Percentiles rank a stretch among this genome's conserved stretches.
These are phyloP conservation scores for Rhodotorula sp. DNA, from an alignment of 1,284 basidiomycete genomes.

Conservation along the genomic window DNA sequence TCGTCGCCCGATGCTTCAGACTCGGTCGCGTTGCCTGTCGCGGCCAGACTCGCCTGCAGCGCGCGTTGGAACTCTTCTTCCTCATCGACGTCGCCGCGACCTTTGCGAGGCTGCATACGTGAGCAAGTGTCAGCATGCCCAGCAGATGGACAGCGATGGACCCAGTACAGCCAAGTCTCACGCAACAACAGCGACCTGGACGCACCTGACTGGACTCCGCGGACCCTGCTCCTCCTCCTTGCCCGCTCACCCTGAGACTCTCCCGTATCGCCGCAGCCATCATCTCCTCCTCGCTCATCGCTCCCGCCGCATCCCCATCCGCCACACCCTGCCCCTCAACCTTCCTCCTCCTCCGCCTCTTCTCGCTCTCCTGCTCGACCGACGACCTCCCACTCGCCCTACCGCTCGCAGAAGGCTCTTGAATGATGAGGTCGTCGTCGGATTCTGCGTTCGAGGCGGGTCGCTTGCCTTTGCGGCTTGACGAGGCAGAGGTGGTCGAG, in stretches of 20 bases:
- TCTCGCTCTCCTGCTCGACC: slow-evolving; percentile 46
- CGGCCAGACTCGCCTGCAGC: slow-evolving; percentile 71
- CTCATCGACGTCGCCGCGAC: slow-evolving; percentile 54
- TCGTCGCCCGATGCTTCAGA: slow-evolving; percentile 36
- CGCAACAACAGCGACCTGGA: neutral
- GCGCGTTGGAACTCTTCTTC: slow-evolving; percentile 67
- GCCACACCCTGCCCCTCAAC: slow-evolving; percentile 26
- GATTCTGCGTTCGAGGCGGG: slow-evolving; percentile 9
- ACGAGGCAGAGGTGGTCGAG: neutral
- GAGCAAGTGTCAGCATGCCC: neutral
- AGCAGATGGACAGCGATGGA: neutral
- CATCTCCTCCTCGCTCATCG: slow-evolving; percentile 48
- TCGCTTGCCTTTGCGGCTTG: slow-evolving; percentile 2
- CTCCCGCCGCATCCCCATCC: slow-evolving; percentile 30
- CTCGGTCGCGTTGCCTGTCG: slow-evolving; percentile 43
- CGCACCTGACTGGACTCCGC: slow-evolving; percentile 23
- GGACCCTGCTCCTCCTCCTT: slow-evolving; percentile 15
- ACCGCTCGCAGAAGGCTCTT: slow-evolving; percentile 3
- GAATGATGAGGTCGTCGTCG: slow-evolving; percentile 24
- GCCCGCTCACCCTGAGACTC: slow-evolving; percentile 48
- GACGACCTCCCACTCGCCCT: neutral
- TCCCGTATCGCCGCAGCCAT: slow-evolving; percentile 47
- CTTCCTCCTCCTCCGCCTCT: slow-evolving; percentile 15
- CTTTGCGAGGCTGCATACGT: too few relatives aligned
- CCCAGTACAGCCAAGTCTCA: neutral